Base-by-base conservation (phyloP, 2,329 filamentous ascomycete species). In the Calonectria multiphialidica region DNA sequence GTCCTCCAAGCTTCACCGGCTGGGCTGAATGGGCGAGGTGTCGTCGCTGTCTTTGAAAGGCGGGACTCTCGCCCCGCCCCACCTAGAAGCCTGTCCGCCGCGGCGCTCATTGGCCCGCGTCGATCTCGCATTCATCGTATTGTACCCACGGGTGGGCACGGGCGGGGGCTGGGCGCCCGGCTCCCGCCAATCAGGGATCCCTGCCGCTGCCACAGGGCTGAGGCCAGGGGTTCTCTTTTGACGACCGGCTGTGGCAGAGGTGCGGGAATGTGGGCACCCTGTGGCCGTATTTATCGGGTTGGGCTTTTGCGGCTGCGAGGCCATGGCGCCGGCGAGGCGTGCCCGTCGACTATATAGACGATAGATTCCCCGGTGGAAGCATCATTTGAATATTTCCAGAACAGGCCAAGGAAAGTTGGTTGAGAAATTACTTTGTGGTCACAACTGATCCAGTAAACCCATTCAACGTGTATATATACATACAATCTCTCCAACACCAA, bases 41-140 rank as follows among this genome's bases (percentile, higher is more conserved):
- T 13, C 18, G 18, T 57, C 25, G 21, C n/a, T 55, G 15, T n/a
- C 7, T 30, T 18, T 30, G 28, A 30, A 30, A 23, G 16, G 12
- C n/a, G 35, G 55, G 21, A 53, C 72, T 72, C n/a, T 72, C 28
- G 74, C 77, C 73, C 68, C 75, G 28, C 28, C 8, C 66, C 37
- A 65, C 15, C 21, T 8, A 65, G 66, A 71, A 72, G 65, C 28
- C 6, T 33, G 13, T 37, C 23, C 25, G n/a, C 21, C 6, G 44
- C 55, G 70, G 70, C 70, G 50, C 70, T 76, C 40, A 72, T 78
- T 75, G 72, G 75, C 10, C 21, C 21, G 68, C 53, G 57, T 47
- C 49, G 66, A 67, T 76, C 74, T 81, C 79, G 80, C 78, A 76
- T 80, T 80, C 78, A 65, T 81, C 80, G 80, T 81, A 80, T 81